phyloP scores from a whole-genome alignment of 805 yeast species.

The Schizosaccharomyces japonicus region DNA sequence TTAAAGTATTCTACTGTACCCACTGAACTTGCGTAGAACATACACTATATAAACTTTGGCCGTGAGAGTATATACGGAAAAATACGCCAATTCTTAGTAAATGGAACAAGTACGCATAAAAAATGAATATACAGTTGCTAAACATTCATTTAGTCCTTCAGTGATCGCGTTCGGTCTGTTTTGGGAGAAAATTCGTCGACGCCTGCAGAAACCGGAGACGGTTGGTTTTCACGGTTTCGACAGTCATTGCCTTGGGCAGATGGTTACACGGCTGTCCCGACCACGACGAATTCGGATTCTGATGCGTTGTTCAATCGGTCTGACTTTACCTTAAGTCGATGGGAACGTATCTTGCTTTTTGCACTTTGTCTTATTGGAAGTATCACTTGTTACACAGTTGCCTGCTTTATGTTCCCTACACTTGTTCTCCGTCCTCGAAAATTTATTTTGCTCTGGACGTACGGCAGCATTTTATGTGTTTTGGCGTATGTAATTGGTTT shows the following conservation, averaged over 20 bases:
- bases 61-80: too few species aligned
- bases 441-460: slow-evolving; percentile 35
- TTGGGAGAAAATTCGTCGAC: too few species aligned
- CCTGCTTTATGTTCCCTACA: slow-evolving; percentile 71
- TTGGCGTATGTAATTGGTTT: not conserved
- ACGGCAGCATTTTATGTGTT: slow-evolving; percentile 25
- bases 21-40: too few species aligned
- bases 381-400: slow-evolving; percentile 53
- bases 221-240: not conserved
- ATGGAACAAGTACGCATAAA: too few species aligned
- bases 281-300: not conserved
- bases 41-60: too few species aligned
- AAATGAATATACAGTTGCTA: too few species aligned
- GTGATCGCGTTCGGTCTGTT: too few species aligned
- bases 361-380: slow-evolving; percentile 55
- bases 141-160: too few species aligned
- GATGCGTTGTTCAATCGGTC: not conserved
- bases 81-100: too few species aligned
- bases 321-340: slow-evolving; percentile 10
- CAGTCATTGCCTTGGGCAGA: not conserved
- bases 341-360: slow-evolving; percentile 63
- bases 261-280: not conserved
- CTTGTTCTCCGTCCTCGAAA: slow-evolving; percentile 73
- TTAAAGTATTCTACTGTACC: too few species aligned
- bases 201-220: not conserved